phyloP scores from a whole-genome alignment of 2,329 filamentous ascomycete genomes.

The Ophiosphaerella korrae region DNA sequence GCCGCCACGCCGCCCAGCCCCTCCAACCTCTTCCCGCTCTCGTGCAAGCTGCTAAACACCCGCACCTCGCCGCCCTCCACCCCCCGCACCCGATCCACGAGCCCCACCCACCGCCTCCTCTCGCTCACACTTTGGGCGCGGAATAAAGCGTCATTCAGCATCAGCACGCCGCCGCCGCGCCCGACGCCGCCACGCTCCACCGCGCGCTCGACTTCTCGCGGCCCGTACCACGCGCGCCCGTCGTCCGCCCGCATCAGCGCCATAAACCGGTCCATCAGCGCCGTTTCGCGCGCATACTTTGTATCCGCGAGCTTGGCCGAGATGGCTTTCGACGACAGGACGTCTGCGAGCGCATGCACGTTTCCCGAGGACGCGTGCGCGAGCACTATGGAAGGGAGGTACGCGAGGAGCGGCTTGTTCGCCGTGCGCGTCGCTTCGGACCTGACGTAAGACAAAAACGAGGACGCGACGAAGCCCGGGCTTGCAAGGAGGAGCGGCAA shows the following conservation, averaged over 20 bases:
- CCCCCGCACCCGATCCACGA: slow-evolving; percentile 87
- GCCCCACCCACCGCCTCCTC: slow-evolving; percentile 77
- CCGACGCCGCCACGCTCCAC: slow-evolving; percentile 88
- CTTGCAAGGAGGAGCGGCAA: slow-evolving; percentile 80
- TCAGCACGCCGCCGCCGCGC: slow-evolving; percentile 78
- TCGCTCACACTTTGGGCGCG: slow-evolving; percentile 77
- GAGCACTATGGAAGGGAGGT: slow-evolving; percentile 68
- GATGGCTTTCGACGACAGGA: slow-evolving; percentile 81
- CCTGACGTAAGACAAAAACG: slow-evolving; percentile 78
- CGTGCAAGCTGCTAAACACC: slow-evolving; percentile 90
- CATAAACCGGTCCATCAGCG: slow-evolving; percentile 83
- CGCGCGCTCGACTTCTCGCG: slow-evolving; percentile 78
- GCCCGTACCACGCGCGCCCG: slow-evolving; percentile 88
- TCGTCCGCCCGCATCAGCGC: slow-evolving; percentile 81
- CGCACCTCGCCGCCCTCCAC: slow-evolving; percentile 82
- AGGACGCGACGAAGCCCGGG: slow-evolving; percentile 82
- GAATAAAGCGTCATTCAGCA: slow-evolving; percentile 89
- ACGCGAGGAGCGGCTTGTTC: slow-evolving; percentile 71
- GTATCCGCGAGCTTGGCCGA: slow-evolving; percentile 79
- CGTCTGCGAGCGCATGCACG: slow-evolving; percentile 84
- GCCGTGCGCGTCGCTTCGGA: slow-evolving; percentile 65
- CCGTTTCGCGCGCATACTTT: slow-evolving; percentile 84
- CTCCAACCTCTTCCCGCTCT: slow-evolving; percentile 85
- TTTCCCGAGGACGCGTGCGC: slow-evolving; percentile 87
- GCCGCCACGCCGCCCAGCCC: slow-evolving; percentile 86